These are phyloP conservation scores for Chlorella sp. DNA, from an alignment of 139 green algal genomes.

Conservation along the genomic window DNA sequence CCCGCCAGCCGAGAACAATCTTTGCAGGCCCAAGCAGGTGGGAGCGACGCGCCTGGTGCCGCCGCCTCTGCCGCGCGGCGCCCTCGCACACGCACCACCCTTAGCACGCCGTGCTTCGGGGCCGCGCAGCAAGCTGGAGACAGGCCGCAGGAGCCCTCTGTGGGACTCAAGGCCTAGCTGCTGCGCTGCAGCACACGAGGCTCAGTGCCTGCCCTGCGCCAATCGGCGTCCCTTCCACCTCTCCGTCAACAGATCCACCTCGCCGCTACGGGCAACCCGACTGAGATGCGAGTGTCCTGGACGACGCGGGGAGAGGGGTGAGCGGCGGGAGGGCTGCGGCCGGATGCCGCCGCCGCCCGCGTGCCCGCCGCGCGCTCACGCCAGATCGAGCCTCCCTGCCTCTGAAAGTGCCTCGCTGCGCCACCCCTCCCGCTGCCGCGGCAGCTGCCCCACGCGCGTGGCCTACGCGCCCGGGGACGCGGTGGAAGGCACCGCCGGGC, in stretches of 20 bases:
- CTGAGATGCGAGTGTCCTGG: conserved; percentile 62
- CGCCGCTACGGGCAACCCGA: conserved; percentile 39
- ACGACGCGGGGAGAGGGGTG: conserved; percentile 49
- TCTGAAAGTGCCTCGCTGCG: neutral
- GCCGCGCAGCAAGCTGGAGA: too few species aligned
- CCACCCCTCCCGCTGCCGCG: neutral
- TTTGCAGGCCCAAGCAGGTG: too few species aligned
- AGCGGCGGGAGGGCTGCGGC: neutral
- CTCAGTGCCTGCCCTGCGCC: too few species aligned
- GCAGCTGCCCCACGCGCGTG: conserved; percentile 10
- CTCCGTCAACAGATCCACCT: conserved; percentile 54
- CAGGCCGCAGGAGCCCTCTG: too few species aligned
- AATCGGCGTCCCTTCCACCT: too few species aligned
- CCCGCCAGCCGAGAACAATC: too few species aligned
- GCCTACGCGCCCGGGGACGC: conserved; percentile 33
- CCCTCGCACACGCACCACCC: too few species aligned
- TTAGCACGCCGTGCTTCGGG: too few species aligned
- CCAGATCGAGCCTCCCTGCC: neutral
- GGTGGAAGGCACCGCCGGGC: neutral
- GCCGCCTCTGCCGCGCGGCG: too few species aligned
- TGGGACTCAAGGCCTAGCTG: too few species aligned
- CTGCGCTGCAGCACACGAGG: too few species aligned
- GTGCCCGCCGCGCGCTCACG: neutral
- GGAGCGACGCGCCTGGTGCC: too few species aligned
- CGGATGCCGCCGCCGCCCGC: neutral